Conservation (phyloP, 306 rosid species). For the Sindora glabra region DNA sequence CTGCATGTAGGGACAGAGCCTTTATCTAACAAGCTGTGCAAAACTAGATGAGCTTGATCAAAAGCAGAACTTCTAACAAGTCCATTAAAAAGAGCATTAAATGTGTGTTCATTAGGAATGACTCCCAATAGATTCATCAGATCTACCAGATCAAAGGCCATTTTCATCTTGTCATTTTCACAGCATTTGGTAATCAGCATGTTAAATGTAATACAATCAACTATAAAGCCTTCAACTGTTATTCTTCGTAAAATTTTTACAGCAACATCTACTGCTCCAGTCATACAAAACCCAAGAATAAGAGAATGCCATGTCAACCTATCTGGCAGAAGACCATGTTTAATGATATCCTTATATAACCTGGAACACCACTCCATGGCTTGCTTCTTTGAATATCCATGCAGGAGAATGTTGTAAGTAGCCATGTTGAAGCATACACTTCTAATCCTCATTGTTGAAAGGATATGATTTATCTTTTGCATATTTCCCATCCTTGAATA, state of each 20-base stretch:
- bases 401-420: slow-evolving; percentile 67
- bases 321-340: slow-evolving; percentile 37
- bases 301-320: slow-evolving; percentile 60
- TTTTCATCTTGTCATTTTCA: slow-evolving; percentile 37
- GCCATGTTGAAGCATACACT: slow-evolving; percentile 39
- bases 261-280: slow-evolving; percentile 54
- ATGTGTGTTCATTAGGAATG: slow-evolving; percentile 36
- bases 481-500: slow-evolving; percentile 59
- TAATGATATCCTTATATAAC: slow-evolving; percentile 36
- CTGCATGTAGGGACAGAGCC: slow-evolving; percentile 50
- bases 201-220: slow-evolving; percentile 51
- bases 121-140: slow-evolving; percentile 36
- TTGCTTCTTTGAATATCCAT: slow-evolving; percentile 52
- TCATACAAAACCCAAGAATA: slow-evolving; percentile 46
- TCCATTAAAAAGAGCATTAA: slow-evolving; percentile 46
- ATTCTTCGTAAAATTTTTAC: slow-evolving; percentile 50
- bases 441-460: slow-evolving; percentile 44
- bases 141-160: slow-evolving; percentile 41
- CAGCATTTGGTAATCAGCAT: slow-evolving; percentile 53
- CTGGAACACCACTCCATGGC: slow-evolving; percentile 30
- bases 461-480: slow-evolving; percentile 29
- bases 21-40: slow-evolving; percentile 47
- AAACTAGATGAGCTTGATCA: slow-evolving; percentile 34
- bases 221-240: slow-evolving; percentile 31
- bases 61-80: slow-evolving; percentile 35